Evolutionary conservation across 495 filamentous ascomycete genomes (phyloP), one percentile per base, ranked within the genome.

Genomic region (Friedmanniomyces endolithicus): DNA sequence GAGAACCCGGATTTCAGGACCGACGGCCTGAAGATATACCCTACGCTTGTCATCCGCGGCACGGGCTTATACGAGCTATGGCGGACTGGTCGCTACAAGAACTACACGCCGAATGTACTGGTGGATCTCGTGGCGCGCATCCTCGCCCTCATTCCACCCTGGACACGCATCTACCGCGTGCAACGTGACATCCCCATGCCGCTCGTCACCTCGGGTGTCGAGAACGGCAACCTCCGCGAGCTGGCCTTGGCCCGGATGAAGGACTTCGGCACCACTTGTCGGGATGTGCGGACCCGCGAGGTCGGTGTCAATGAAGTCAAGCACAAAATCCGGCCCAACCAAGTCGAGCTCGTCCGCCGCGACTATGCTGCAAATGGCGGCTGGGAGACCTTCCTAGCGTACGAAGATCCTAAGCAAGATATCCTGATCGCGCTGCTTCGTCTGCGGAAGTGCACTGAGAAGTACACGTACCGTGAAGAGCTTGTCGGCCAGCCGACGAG

Each of bases 111-210:
- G 9, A 98, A 98, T 64, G 89, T 86, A 2, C 78, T 98, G 22
- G 85, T 98, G 53, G 92, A 98, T 65, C 77, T 98, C 0, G 94
- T 98, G 0, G 92, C 92, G 20, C 82, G 94, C 9, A 98, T 98
- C 46, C 72, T 98, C 48, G 92, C 92, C 0, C 78, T 98, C 14
- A 83, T 98, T 0, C 92, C 92, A 2, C 92, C 92, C 22, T 98
- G 92, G 92, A 98, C 92, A 9, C 82, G 92, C 59, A 98, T 98
- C 68, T 98, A 98, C 72, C 87, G 92, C 40, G 94, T 98, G 11
- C 92, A 98, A 70, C 84, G 92, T 63, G 92, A 98, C 71, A 98
- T 98, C 53, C 92, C 92, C 22, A 98, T 98, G 92, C 92, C 92
- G 0, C 78, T 98, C 4, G 94, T 98, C 34, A 95, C 92, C 0